Percentiles rank a stretch among this genome's conserved stretches.
These are phyloP conservation scores for Moniliella sp. DNA, from an alignment of 1,284 basidiomycete genomes.

Conservation along the genomic window DNA sequence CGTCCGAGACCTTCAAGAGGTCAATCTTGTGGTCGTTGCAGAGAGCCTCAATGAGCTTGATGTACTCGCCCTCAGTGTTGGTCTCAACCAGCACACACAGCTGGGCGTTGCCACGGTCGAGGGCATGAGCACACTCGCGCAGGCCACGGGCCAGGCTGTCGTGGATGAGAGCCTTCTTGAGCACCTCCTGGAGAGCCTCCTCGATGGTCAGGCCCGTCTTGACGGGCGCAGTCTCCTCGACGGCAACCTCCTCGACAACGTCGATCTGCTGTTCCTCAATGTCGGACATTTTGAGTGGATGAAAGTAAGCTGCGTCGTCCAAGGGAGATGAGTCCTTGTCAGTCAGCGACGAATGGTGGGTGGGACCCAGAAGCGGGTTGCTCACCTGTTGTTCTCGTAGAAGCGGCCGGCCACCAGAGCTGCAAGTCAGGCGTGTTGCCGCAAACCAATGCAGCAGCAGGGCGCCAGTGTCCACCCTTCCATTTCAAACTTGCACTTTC, in stretches of 20 bases:
- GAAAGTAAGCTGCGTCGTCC: too few species aligned
- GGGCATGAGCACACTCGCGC: conserved; percentile 86
- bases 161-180: conserved; percentile 88
- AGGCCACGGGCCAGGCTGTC: conserved; percentile 94
- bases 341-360: too few species aligned
- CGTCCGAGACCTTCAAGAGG: conserved; percentile 89
- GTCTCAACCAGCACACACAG: conserved; percentile 97
- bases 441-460: too few species aligned
- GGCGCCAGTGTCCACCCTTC: too few species aligned
- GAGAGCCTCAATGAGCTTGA: conserved; percentile 98
- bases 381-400: too few species aligned
- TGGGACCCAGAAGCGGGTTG: too few species aligned
- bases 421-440: too few species aligned
- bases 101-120: conserved; percentile 95
- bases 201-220: conserved; percentile 79
- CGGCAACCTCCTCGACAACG: conserved; percentile 53
- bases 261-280: conserved; percentile 32
- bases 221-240: conserved; percentile 45
- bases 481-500: too few species aligned
- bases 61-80: conserved; percentile 95
- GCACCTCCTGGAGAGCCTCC: conserved; percentile 81
- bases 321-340: too few species aligned
- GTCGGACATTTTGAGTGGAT: conserved; percentile 34
- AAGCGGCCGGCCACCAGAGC: too few species aligned
- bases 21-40: conserved; percentile 98